phyloP scores from a whole-genome alignment of 169 alveolate genomes.

The Amoebophrya sp. region DNA sequence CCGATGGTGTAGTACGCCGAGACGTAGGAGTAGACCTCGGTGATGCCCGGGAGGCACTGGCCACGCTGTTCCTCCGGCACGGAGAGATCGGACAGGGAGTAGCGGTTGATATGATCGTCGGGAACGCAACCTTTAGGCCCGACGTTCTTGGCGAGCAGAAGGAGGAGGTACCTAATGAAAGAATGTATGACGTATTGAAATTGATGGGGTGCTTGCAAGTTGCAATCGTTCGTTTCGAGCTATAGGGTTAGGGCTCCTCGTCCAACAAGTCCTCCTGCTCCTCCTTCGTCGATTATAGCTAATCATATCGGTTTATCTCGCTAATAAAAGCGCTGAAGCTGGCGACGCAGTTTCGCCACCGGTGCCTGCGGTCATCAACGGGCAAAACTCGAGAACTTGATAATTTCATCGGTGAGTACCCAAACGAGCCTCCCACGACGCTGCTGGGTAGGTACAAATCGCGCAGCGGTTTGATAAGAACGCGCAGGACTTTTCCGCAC shows the following conservation, averaged over 20 bases:
- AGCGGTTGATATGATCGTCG: background rate
- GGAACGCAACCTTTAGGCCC: background rate
- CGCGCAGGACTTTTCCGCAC: background rate
- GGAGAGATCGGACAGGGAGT: background rate
- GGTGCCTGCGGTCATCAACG: no score
- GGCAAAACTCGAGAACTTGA: no score
- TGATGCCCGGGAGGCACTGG: background rate
- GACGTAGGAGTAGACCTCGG: background rate
- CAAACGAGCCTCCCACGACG: background rate
- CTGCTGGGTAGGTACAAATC: background rate
- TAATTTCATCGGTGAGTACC: no score
- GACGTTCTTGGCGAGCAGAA: background rate
- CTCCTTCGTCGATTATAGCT: no score
- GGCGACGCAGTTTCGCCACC: no score
- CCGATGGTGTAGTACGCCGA: slow-evolving; percentile 1
- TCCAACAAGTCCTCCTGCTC: no score
- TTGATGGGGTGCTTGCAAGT: no score
- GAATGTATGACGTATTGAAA: no score
- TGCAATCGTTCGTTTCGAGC: no score
- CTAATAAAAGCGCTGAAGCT: no score
- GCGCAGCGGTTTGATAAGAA: background rate
- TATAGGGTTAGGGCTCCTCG: no score
- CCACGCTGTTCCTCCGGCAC: background rate
- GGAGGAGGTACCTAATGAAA: background rate
- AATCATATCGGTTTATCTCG: no score